Evolutionary conservation across 805 yeast genomes (phyloP).

Genomic region (Wickerhamiella kurtzmanii): DNA sequence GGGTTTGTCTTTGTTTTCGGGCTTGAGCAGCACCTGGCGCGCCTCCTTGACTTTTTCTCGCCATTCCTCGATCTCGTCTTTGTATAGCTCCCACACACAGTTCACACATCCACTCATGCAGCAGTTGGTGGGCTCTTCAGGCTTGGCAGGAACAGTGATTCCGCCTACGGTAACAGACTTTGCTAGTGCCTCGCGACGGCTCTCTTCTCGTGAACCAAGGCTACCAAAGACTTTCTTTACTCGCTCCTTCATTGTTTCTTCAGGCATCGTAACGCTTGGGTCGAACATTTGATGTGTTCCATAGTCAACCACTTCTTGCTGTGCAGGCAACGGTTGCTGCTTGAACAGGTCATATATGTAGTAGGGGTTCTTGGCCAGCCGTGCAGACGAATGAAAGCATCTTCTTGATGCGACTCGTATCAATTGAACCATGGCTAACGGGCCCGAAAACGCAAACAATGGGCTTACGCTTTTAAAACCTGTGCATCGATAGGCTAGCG

Average conservation of each 20-base stretch:
- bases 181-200: constrained; percentile 23
- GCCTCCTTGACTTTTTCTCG: constrained; percentile 45
- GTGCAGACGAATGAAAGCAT: constrained; percentile 6
- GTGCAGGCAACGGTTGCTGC: constrained; percentile 2
- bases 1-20: constrained; percentile 26
- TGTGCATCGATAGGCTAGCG: not conserved
- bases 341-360: constrained; percentile 13
- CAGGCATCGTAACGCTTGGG: constrained; percentile 11
- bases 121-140: constrained; percentile 86
- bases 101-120: constrained; percentile 96
- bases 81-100: constrained; percentile 91
- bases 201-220: constrained; percentile 24
- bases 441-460: not conserved
- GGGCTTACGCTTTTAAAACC: not conserved
- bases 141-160: constrained; percentile 64
- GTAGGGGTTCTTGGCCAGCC: constrained; percentile 13
- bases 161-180: constrained; percentile 39
- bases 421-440: not conserved
- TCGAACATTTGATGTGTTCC: constrained; percentile 12
- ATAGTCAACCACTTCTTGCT: not conserved
- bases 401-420: not conserved
- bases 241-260: constrained; percentile 17
- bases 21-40: constrained; percentile 20
- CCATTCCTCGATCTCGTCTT: constrained; percentile 84
- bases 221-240: constrained; percentile 24